phyloP scores from a whole-genome alignment of 805 yeast genomes.

The Schizosaccharomyces lindneri region DNA sequence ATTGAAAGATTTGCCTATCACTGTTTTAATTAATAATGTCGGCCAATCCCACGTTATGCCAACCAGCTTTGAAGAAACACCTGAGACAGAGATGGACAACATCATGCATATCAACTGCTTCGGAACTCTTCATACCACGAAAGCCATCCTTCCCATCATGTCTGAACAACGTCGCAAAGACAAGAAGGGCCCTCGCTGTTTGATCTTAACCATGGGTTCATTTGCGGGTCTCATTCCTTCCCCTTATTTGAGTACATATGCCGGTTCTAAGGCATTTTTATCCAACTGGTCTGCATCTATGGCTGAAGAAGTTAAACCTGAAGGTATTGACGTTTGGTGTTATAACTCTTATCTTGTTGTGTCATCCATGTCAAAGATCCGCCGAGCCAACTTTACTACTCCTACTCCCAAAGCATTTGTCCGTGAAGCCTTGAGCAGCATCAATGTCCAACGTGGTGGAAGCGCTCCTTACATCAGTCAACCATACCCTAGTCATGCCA shows the following conservation, averaged over 20 bases:
- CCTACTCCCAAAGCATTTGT: constrained; percentile 73
- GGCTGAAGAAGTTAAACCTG: constrained; percentile 51
- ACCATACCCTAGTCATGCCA: constrained; percentile 84
- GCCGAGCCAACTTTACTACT: constrained; percentile 43
- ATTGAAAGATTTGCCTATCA: constrained; percentile 29
- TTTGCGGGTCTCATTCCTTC: constrained; percentile 87
- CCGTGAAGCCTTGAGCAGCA: constrained; percentile 33
- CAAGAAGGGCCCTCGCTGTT: constrained; percentile 19
- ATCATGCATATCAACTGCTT: constrained; percentile 69
- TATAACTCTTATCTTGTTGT: constrained; percentile 75
- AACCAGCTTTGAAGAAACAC: constrained; percentile 70
- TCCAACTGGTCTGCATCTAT: constrained; percentile 81
- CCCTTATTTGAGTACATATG: constrained; percentile 74
- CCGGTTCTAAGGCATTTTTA: constrained; percentile 87
- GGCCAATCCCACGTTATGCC: constrained; percentile 91
- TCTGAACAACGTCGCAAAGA: constrained; percentile 15
- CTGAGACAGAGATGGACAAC: constrained; percentile 42
- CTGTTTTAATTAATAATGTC: constrained; percentile 71
- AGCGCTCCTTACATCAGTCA: constrained; percentile 53
- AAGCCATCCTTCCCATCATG: constrained; percentile 51
- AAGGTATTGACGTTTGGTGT: constrained; percentile 63
- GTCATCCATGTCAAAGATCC: constrained; percentile 85
- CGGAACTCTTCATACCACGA: constrained; percentile 66
- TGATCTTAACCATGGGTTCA: constrained; percentile 85
- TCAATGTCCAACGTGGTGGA: constrained; percentile 75